Evolutionary conservation across 2,329 filamentous ascomycete genomes (phyloP).

Genomic region (Metarhizium humberi): DNA sequence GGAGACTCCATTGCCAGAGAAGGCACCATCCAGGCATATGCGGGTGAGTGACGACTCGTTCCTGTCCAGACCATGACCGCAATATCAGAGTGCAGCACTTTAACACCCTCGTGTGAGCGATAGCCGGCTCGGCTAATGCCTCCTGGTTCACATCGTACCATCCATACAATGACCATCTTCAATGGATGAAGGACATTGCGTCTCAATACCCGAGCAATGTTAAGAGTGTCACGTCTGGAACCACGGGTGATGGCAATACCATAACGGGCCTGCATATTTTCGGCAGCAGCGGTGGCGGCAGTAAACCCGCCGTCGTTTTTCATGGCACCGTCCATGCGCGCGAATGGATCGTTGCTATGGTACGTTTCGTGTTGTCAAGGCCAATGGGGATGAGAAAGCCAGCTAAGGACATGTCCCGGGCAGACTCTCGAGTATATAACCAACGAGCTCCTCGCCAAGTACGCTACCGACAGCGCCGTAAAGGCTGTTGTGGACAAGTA

Average conservation of each 20-base stretch:
- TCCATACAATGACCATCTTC: conserved; percentile 37
- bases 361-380: conserved; percentile 11
- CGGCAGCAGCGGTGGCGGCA: conserved; percentile 32
- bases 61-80: neutral
- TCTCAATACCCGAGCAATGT: conserved; percentile 32
- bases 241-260: conserved; percentile 33
- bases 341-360: conserved; percentile 51
- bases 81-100: neutral
- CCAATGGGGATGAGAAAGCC: rapidly evolving
- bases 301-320: conserved; percentile 43
- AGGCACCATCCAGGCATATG: conserved; percentile 18
- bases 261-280: conserved; percentile 56
- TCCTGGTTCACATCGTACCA: conserved; percentile 48
- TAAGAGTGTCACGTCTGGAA: conserved; percentile 39
- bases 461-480: conserved; percentile 27
- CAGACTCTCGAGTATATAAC: conserved; percentile 42
- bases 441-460: conserved; percentile 37
- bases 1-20: conserved; percentile 28
- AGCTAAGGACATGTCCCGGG: neutral
- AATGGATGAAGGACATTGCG: conserved; percentile 37
- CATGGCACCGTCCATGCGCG: conserved; percentile 51
- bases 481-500: conserved; percentile 46
- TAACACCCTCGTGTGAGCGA: neutral
- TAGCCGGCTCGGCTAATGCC: conserved; percentile 14
- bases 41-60: conserved; percentile 13